Percentiles rank a stretch among this genome's conserved stretches.
Conservation (phyloP, 805 yeast species). For the Cyberlindnera maclurae region DNA sequence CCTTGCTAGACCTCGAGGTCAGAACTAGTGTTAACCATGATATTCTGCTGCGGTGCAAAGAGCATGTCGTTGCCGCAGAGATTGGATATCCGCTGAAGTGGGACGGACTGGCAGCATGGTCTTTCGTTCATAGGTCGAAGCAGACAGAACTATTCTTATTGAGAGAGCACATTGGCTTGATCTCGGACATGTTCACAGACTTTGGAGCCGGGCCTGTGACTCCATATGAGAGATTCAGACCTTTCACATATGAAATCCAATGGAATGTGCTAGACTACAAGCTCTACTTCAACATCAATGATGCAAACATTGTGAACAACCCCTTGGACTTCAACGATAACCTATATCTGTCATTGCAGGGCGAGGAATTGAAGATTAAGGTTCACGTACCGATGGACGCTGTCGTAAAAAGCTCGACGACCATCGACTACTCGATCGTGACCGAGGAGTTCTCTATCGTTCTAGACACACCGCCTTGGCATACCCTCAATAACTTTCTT, state of each 20-base stretch:
- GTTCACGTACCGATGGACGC: constrained; percentile 54
- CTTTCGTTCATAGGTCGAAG: constrained; percentile 43
- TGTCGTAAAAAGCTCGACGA: constrained; percentile 43
- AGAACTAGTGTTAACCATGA: constrained; percentile 88
- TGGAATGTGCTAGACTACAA: constrained; percentile 57
- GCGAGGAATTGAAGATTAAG: constrained; percentile 43
- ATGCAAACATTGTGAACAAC: constrained; percentile 79
- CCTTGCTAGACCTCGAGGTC: constrained; percentile 51
- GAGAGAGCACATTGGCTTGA: constrained; percentile 72
- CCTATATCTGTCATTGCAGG: constrained; percentile 66
- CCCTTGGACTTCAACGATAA: constrained; percentile 82
- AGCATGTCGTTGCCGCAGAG: constrained; percentile 46
- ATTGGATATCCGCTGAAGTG: constrained; percentile 71
- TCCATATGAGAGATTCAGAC: constrained; percentile 72
- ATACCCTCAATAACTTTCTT: constrained; percentile 70
- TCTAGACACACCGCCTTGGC: constrained; percentile 87
- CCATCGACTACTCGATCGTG: constrained; percentile 39
- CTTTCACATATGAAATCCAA: constrained; percentile 52
- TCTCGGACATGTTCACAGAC: constrained; percentile 69
- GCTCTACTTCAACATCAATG: constrained; percentile 74
- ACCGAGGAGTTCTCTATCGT: constrained; percentile 58
- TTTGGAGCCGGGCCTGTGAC: constrained; percentile 66
- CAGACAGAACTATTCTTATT: constrained; percentile 57
- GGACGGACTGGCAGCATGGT: constrained; percentile 77
- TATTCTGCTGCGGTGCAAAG: constrained; percentile 54